Evolutionary conservation across 805 yeast species (phyloP).

Genomic region (Candida fluviatilis): DNA sequence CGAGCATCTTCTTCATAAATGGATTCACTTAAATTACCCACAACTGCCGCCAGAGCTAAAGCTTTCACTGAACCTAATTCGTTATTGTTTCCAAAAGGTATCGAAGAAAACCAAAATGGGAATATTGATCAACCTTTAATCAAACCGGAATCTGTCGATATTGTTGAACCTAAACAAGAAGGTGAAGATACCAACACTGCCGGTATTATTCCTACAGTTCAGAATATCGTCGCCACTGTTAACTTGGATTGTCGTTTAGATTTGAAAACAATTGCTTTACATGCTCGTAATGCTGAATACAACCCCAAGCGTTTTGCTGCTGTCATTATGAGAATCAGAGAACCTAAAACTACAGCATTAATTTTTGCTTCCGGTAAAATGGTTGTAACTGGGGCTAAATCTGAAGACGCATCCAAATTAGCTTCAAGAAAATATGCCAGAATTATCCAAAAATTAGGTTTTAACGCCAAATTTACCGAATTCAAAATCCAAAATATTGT

Average conservation of each 20-base stretch:
- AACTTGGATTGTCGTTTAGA: constrained; percentile 94
- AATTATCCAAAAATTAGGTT: constrained; percentile 95
- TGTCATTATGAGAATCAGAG: constrained; percentile 98
- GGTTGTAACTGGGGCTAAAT: constrained; percentile 99
- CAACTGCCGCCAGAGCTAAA: constrained; percentile 73
- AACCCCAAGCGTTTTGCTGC: constrained; percentile 99
- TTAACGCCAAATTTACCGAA: constrained; percentile 96
- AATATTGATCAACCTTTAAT: constrained; percentile 5
- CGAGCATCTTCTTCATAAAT: constrained; percentile 27
- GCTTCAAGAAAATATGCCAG: constrained; percentile 98
- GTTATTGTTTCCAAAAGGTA: constrained; percentile 57
- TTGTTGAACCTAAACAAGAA: constrained; percentile 37
- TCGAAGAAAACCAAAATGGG: constrained; percentile 18
- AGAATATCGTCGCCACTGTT: constrained; percentile 96
- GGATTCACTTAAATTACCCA: constrained; percentile 74
- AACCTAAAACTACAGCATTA: constrained; percentile 96
- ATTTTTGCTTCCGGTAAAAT: constrained; percentile 98
- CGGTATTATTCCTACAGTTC: constrained; percentile 93
- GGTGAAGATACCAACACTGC: constrained; percentile 75
- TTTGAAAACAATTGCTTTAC: constrained; percentile 93
- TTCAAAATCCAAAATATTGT: constrained; percentile 98
- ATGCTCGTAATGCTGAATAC: constrained; percentile 98
- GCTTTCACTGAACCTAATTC: constrained; percentile 67
- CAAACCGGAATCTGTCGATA: constrained; percentile 13
- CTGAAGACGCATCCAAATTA: constrained; percentile 96